These are phyloP conservation scores for Sporothrix brasiliensis DNA, from an alignment of 2,329 filamentous ascomycete species.

Conservation along the genomic window DNA sequence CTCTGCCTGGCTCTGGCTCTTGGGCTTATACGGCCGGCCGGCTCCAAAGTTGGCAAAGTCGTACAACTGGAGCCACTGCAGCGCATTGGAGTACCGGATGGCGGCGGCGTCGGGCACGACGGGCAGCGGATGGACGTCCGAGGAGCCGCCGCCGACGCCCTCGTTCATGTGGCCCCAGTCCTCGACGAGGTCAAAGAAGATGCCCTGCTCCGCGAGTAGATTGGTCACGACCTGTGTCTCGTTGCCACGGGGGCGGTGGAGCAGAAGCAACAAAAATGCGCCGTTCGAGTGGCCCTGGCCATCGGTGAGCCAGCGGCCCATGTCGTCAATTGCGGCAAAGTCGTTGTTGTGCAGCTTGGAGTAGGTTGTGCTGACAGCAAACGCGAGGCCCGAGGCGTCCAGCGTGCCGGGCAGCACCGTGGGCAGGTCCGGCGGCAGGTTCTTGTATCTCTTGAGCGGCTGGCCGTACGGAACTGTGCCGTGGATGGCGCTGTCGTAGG, in stretches of 20 bases:
- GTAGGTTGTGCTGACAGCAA: conserved; percentile 51
- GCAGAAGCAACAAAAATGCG: conserved; percentile 48
- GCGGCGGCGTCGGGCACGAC: conserved; percentile 30
- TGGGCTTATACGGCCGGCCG: background rate
- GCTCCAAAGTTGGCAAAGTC: conserved; percentile 22
- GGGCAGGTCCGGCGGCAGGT: conserved; percentile 1
- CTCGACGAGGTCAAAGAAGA: conserved; percentile 44
- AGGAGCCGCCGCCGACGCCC: conserved; percentile 17
- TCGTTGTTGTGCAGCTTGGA: conserved; percentile 46
- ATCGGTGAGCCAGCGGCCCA: conserved; percentile 53
- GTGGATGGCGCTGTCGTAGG: background rate
- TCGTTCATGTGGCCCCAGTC: conserved; percentile 36
- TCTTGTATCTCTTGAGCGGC: background rate
- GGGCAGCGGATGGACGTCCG: conserved; percentile 14
- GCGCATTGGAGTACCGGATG: conserved; percentile 34
- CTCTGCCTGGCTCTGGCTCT: background rate
- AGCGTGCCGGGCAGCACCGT: conserved; percentile 32
- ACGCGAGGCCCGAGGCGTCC: conserved; percentile 48
- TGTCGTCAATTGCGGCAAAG: conserved; percentile 47
- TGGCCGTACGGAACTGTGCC: background rate
- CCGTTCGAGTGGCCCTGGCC: conserved; percentile 49
- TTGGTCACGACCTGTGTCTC: conserved; percentile 43
- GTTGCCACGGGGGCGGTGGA: conserved; percentile 45
- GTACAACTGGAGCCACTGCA: conserved; percentile 15
- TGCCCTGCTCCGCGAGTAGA: conserved; percentile 44